Evolutionary conservation across 2,329 filamentous ascomycete species (phyloP).

Genomic region (Lasiodiplodia citricola): DNA sequence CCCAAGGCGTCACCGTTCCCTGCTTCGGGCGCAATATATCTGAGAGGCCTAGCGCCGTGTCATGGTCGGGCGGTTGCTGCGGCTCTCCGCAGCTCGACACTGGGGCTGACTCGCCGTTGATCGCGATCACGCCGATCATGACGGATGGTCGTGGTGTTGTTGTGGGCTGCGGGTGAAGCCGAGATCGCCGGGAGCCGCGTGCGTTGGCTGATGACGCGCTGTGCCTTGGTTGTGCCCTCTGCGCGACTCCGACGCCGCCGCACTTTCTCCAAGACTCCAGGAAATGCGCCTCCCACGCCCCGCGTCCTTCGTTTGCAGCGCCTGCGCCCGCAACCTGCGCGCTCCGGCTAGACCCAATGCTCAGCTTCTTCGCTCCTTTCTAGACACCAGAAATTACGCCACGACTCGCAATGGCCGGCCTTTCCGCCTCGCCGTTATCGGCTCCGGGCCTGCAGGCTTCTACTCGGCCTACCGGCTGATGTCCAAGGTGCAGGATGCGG

Average conservation of each 20-base stretch:
- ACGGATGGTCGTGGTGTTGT: conserved; percentile 16
- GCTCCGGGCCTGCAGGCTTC: conserved; percentile 94
- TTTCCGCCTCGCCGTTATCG: conserved; percentile 84
- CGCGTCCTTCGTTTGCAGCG: conserved; percentile 20
- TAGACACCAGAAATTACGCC: conserved; percentile 1
- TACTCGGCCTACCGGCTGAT: conserved; percentile 90
- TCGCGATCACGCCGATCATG: conserved; percentile 12
- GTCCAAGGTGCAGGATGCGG: conserved; percentile 71
- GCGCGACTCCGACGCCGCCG: neutral
- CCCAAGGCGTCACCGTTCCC: neutral
- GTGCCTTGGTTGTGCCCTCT: neutral
- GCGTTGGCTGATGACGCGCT: conserved; percentile 7
- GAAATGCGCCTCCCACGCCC: conserved; percentile 18
- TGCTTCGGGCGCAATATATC: neutral
- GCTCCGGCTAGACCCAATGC: conserved; percentile 9
- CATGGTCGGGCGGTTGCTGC: neutral
- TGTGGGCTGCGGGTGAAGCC: conserved; percentile 7
- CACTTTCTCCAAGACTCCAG: neutral
- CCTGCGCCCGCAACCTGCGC: conserved; percentile 7
- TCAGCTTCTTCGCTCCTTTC: conserved; percentile 6
- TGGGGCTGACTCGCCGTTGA: neutral
- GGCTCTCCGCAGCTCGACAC: conserved; percentile 1
- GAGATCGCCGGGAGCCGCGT: conserved; percentile 4
- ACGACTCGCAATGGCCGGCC: conserved; percentile 44
- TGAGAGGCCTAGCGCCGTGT: neutral